phyloP scores from a whole-genome alignment of 2,329 filamentous ascomycete species.

The Cordyceps farinosa region DNA sequence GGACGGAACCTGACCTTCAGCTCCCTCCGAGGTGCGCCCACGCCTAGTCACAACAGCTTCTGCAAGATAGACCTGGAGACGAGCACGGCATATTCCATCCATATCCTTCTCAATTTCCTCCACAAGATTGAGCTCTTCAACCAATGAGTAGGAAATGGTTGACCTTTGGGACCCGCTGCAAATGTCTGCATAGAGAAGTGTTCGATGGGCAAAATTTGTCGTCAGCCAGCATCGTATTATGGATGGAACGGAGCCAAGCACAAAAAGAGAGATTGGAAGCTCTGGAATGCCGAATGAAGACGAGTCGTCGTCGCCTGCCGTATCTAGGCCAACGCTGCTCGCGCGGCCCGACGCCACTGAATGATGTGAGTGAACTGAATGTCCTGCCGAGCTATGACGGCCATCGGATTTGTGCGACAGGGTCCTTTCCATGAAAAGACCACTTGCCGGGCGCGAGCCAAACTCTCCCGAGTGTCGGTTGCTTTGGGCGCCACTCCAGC shows the following conservation, averaged over 20 bases:
- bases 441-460: slow-evolving; percentile 73
- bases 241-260: slow-evolving; percentile 83
- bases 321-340: slow-evolving; percentile 84
- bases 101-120: slow-evolving; percentile 63
- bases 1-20: slow-evolving; percentile 69
- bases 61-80: slow-evolving; percentile 80
- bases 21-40: slow-evolving; percentile 67
- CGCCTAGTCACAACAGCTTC: slow-evolving; percentile 81
- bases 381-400: slow-evolving; percentile 86
- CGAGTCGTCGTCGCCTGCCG: slow-evolving; percentile 60
- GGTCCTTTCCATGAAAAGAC: slow-evolving; percentile 85
- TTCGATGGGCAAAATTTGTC: slow-evolving; percentile 82
- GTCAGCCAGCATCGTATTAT: slow-evolving; percentile 97
- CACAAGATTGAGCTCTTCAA: slow-evolving; percentile 69
- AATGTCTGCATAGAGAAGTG: slow-evolving; percentile 84
- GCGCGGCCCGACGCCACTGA: slow-evolving; percentile 76
- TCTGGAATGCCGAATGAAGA: slow-evolving; percentile 69
- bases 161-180: slow-evolving; percentile 91
- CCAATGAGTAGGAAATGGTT: slow-evolving; percentile 69
- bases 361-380: slow-evolving; percentile 65
- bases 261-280: slow-evolving; percentile 78
- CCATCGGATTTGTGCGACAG: slow-evolving; percentile 96
- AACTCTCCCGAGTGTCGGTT: slow-evolving; percentile 82
- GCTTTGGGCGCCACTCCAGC: slow-evolving; percentile 69
- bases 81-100: slow-evolving; percentile 65